Conservation (phyloP, 768 basidiomycete genomes). For the Rhodocollybia butyracea region DNA sequence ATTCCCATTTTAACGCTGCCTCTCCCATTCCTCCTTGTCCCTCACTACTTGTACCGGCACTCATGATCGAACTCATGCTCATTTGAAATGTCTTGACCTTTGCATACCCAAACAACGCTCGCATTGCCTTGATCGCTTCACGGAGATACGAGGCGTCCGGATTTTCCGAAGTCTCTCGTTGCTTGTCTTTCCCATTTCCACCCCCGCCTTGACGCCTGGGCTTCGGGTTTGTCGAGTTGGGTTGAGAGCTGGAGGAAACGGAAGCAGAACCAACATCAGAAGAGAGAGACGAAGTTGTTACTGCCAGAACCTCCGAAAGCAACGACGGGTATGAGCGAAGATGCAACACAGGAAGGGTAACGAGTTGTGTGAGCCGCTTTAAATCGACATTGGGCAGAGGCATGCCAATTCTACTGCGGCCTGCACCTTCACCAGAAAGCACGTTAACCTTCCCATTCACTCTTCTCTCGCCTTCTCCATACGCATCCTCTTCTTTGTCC, state of each 20-base stretch:
- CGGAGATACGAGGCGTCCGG: constrained; percentile 78
- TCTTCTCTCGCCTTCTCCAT: constrained; percentile 76
- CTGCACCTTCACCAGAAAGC: too few species aligned
- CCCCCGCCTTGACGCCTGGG: constrained; percentile 84
- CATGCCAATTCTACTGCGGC: too few species aligned
- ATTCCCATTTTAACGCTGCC: constrained; percentile 77
- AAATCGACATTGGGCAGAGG: constrained; percentile 48
- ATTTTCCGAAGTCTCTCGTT: constrained; percentile 60
- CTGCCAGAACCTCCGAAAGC: background rate
- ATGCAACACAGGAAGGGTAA: constrained; percentile 77
- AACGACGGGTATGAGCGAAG: constrained; percentile 77
- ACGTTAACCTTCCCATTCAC: constrained; percentile 68
- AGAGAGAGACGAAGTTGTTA: background rate
- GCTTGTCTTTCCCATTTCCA: constrained; percentile 72
- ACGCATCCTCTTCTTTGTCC: constrained; percentile 81
- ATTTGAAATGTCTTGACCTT: constrained; percentile 66
- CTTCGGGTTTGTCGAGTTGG: background rate
- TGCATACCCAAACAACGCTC: constrained; percentile 73
- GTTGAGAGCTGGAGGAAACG: background rate
- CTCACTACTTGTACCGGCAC: background rate
- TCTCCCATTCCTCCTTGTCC: background rate
- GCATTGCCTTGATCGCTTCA: constrained; percentile 85
- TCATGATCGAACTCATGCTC: constrained; percentile 68
- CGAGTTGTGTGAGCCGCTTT: constrained; percentile 51
- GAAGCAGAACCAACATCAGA: background rate